Conservation (phyloP, 1,284 basidiomycete genomes). For the Marasmius fiardii region DNA sequence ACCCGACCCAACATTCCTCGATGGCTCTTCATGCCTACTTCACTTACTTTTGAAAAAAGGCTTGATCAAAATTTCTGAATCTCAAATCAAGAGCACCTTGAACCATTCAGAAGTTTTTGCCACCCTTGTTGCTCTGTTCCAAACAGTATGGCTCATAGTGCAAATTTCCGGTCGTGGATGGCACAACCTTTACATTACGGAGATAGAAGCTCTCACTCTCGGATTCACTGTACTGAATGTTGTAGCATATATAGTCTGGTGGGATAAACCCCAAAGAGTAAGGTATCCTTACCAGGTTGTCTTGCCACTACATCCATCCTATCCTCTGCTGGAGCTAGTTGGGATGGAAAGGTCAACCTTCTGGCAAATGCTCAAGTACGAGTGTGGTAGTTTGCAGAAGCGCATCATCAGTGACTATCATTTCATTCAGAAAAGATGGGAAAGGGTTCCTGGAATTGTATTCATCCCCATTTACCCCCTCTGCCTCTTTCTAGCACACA, state of each 20-base stretch:
- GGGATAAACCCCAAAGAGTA: conserved; percentile 30
- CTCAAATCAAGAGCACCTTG: conserved; percentile 26
- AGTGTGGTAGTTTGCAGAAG: no score
- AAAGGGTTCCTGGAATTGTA: no score
- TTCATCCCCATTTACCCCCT: no score
- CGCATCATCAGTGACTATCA: no score
- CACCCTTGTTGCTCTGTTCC: conserved; percentile 25
- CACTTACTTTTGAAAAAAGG: not conserved
- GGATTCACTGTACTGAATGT: conserved; percentile 25
- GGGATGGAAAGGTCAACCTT: no score
- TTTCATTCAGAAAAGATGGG: no score
- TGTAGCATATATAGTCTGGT: conserved; percentile 28
- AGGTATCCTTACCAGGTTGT: not conserved
- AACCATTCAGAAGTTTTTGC: conserved; percentile 26
- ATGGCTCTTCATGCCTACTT: not conserved
- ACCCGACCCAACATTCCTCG: no score
- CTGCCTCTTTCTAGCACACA: no score
- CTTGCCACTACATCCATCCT: no score
- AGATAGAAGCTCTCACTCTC: conserved; percentile 29
- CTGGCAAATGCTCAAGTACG: no score
- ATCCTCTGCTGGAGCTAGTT: no score
- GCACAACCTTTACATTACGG: conserved; percentile 21
- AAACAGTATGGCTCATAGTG: conserved; percentile 30
- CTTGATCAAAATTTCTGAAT: conserved; percentile 11
- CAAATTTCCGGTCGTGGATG: conserved; percentile 23